These are phyloP conservation scores for Lipomyces sp. DNA, from an alignment of 805 yeast genomes.

Conservation along the genomic window DNA sequence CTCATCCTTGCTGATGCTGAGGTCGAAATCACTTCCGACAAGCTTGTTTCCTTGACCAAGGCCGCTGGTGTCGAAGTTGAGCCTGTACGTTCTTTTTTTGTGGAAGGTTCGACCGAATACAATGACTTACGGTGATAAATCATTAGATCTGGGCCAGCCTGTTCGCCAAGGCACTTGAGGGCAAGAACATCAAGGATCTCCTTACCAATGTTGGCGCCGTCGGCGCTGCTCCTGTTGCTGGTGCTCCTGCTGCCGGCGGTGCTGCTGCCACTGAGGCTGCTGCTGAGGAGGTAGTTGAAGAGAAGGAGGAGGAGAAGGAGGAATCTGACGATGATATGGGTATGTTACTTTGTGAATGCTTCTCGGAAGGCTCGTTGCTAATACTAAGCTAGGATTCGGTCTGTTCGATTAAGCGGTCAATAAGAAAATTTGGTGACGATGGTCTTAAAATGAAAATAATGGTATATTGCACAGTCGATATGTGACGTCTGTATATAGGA, in stretches of 20 bases:
- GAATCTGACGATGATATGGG: slow-evolving; percentile 69
- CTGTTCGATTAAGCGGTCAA: slow-evolving; percentile 70
- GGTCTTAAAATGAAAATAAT: neutral
- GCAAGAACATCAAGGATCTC: slow-evolving; percentile 81
- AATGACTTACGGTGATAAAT: neutral
- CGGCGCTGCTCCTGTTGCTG: slow-evolving; percentile 75
- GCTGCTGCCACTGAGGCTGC: slow-evolving; percentile 50
- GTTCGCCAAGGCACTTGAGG: slow-evolving; percentile 85
- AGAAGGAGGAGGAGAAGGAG: slow-evolving; percentile 41
- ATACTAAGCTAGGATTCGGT: slow-evolving; percentile 38
- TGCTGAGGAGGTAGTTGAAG: slow-evolving; percentile 39
- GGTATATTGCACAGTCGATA: neutral
- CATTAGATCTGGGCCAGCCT: slow-evolving; percentile 80
- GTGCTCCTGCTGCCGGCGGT: slow-evolving; percentile 66
- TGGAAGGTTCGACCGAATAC: neutral
- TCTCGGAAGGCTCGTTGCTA: slow-evolving; percentile 3
- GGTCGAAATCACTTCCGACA: slow-evolving; percentile 87
- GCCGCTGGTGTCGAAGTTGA: slow-evolving; percentile 87
- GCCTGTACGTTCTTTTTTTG: slow-evolving; percentile 46
- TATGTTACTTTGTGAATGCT: slow-evolving; percentile 49
- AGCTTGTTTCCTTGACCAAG: slow-evolving; percentile 72
- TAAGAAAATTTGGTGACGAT: neutral
- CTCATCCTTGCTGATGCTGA: slow-evolving; percentile 97
- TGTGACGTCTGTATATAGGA: neutral
- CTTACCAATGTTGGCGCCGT: slow-evolving; percentile 71